Evolutionary conservation across 768 basidiomycete species (phyloP), one percentile per base, ranked within the genome.

Genomic region (Heimioporus sp.): DNA sequence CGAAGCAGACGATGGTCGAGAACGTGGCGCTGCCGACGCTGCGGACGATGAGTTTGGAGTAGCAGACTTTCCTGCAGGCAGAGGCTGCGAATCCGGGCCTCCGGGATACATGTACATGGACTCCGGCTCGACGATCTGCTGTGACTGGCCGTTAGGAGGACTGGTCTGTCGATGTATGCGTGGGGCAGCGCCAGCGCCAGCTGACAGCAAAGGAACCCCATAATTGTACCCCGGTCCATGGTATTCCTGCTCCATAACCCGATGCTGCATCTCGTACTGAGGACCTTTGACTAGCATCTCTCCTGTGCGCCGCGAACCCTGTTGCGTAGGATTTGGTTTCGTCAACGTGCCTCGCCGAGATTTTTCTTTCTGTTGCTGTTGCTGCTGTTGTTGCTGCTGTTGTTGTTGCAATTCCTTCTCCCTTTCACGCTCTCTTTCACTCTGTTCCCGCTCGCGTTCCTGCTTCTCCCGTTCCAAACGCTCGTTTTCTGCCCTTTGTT

Each of bases 181-280:
- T 3, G 63, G 55, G 36, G 60, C 20, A 50, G 58, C 36, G 34
- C 57, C 50, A 36, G 42, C 55, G 15, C 59, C 60, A n/a, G 72
- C 56, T 2, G 63, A 48, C 2, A 64, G 47, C 7, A 68, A 60
- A 21, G 68, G 10, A 2, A 65, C 40, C 4, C 61, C 60, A 51
- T 69, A 67, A n/a, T 53, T 51, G 15, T 65, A 64, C 4, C 49
- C 59, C 43, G 69, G 60, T 10, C 73, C 76, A 44, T 77, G 76
- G 56, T 90, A 90, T 65, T 96, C 92, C 61, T 94, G 87, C 67
- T 94, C 90, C 80, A 98, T 92, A 45, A 86, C 90, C 20, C 88
- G 84, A 67, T 92, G 89, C 66, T 98, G 95, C 81, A 90, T 86
- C 63, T 96, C 95, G 65, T 96, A 98, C 61, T 92, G 89, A 36